Conservation (phyloP, 371 early-diverging fungal species). For the Circinella umbellata region DNA sequence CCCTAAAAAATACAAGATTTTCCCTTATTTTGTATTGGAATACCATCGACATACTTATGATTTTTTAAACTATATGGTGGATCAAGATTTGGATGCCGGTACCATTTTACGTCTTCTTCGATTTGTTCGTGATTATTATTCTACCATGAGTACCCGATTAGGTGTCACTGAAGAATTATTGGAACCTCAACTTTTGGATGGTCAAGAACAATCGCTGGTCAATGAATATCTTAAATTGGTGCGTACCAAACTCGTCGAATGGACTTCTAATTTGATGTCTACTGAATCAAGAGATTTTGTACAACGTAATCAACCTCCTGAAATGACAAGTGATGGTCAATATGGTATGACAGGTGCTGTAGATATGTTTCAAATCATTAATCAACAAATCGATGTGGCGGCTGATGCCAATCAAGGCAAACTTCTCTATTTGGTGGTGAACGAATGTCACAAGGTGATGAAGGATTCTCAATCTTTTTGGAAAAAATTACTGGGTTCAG, state of each 20-base stretch:
- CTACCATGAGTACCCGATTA: conserved; percentile 81
- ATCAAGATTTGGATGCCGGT: conserved; percentile 75
- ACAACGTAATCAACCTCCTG: conserved; percentile 76
- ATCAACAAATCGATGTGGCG: conserved; percentile 94
- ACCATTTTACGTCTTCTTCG: conserved; percentile 81
- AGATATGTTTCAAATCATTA: conserved; percentile 94
- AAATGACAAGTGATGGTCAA: conserved; percentile 74
- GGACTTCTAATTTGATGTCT: conserved; percentile 88
- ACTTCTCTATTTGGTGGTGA: conserved; percentile 84
- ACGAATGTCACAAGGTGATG: conserved; percentile 85
- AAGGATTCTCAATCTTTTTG: conserved; percentile 82
- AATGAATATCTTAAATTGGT: conserved; percentile 90
- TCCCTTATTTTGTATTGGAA: conserved; percentile 89
- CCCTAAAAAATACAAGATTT: conserved; percentile 90
- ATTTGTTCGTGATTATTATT: conserved; percentile 93
- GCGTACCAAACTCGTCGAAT: conserved; percentile 82
- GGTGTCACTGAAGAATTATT: conserved; percentile 90
- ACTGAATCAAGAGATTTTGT: conserved; percentile 84
- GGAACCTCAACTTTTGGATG: conserved; percentile 91
- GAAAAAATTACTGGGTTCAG: conserved; percentile 72
- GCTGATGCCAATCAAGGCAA: conserved; percentile 83
- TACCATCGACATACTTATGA: conserved; percentile 92
- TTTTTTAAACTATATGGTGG: conserved; percentile 73
- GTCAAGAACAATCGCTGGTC: conserved; percentile 87
- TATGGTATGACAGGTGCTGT: conserved; percentile 84